Base-by-base conservation (phyloP, 139 green algal species). In the Tetratostichococcus sp. region DNA sequence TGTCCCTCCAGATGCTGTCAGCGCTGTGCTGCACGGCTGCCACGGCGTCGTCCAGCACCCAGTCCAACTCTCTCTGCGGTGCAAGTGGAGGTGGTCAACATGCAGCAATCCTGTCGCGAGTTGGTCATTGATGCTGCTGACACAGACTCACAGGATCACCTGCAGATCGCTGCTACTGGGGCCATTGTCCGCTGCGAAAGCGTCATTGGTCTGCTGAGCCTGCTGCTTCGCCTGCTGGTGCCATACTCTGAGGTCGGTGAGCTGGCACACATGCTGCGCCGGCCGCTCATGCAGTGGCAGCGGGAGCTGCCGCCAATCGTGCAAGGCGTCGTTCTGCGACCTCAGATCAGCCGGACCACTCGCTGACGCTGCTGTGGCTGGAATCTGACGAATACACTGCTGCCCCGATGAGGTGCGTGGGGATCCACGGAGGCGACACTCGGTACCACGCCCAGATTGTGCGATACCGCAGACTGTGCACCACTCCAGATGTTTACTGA, bases 11-110 rank as follows among this genome's bases (percentile, higher is more conserved):
- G 0, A 50, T 43, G 14, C 21, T 31, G 71, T 62, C 70, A 78
- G 42, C 31, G 22, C 31, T 32, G 0, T 30, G 30, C 43, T 74
- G 31, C 17, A 77, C 30, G 5, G 43, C 82, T 21, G 77, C 79
- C 30, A 91, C 74, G 17, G 79, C 71, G 43, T 94, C 89, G 39
- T 94, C 89, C 68, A 94, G 78, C 58, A 93, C 80, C 89, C 89
- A 94, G 26, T 74, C 75, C 11, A 94, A 75, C 80, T 94, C 89
- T 11, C 72, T 75, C 80, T 93, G 84, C 21, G 70, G 0, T 23
- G 32, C 31, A 34, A 2, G 58, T 4, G 30, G 42, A 1, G n/a
- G 22, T 14, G 5, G 39, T 22, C 71, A 89, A 78, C 78, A 89
- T 90, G 83, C 88, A 88, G 77, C 30, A 69, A 23, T 4, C 2